Conservation (phyloP, 495 filamentous ascomycete species). For the Hyaloscypha variabilis region DNA sequence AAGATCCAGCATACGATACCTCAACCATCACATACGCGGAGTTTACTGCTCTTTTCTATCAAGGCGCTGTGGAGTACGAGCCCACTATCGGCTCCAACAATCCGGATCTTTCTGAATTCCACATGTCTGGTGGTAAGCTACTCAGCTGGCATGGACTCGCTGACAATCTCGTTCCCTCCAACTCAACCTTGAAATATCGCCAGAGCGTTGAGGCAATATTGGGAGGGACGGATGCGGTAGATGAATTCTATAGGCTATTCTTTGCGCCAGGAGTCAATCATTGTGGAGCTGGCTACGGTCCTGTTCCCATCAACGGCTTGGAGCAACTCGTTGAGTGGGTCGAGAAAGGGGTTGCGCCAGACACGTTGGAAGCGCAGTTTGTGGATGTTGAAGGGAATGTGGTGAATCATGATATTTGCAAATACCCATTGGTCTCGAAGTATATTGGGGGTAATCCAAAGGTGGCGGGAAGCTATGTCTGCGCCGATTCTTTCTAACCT, state of each 20-base stretch:
- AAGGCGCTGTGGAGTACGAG: not conserved
- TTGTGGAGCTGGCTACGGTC: conserved; percentile 27
- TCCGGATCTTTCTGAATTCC: conserved; percentile 46
- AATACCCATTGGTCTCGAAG: too few species aligned
- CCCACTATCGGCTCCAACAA: conserved; percentile 17
- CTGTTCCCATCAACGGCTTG: conserved; percentile 32
- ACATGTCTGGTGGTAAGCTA: conserved; percentile 48
- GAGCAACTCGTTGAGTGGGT: conserved; percentile 44
- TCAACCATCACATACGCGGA: not conserved
- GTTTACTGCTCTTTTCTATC: not conserved
- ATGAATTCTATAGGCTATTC: conserved; percentile 41
- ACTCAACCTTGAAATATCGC: not conserved
- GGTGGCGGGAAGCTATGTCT: too few species aligned
- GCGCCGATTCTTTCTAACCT: too few species aligned
- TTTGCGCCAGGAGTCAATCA: conserved; percentile 40
- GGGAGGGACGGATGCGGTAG: not conserved
- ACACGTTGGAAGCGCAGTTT: conserved; percentile 24
- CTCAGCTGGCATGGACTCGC: conserved; percentile 53
- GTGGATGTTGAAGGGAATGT: too few species aligned
- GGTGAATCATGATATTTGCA: too few species aligned
- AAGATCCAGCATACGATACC: not conserved
- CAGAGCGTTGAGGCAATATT: not conserved
- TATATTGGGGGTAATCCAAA: too few species aligned
- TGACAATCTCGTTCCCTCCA: not conserved
- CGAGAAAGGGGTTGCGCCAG: conserved; percentile 41